Evolutionary conservation across 768 basidiomycete species (phyloP).

Genomic region (Sporobolomyces roseus): DNA sequence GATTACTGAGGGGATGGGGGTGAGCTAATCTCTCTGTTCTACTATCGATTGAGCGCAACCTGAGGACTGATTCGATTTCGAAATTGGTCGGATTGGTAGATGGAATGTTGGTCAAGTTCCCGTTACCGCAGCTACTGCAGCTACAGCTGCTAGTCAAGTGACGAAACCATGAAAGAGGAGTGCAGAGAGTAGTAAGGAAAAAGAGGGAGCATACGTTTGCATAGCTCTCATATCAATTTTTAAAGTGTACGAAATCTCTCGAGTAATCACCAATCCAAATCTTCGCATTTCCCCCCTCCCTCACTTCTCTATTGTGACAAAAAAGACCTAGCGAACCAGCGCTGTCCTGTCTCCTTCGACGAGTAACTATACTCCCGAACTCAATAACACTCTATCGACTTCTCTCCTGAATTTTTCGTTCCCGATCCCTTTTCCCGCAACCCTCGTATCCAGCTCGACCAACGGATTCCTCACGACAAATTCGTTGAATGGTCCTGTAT

Average conservation of each 20-base stretch:
- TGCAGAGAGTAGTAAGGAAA: no score
- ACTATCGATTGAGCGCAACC: neutral
- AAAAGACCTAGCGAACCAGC: neutral
- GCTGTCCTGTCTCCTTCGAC: no score
- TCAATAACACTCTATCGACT: slow-evolving; percentile 55
- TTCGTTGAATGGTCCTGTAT: slow-evolving; percentile 88
- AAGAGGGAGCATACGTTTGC: no score
- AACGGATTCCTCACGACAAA: slow-evolving; percentile 91
- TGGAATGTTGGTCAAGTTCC: slow-evolving; percentile 35
- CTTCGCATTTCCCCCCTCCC: no score
- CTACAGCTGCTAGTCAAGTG: neutral
- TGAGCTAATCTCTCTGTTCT: slow-evolving; percentile 7
- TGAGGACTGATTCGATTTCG: neutral
- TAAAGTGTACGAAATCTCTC: no score
- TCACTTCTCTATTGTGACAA: no score
- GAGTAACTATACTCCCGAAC: neutral
- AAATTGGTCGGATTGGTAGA: no score
- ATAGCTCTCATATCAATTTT: no score
- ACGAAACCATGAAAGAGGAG: no score
- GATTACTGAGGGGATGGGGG: slow-evolving; percentile 36
- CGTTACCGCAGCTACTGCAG: neutral
- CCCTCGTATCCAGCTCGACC: slow-evolving; percentile 64
- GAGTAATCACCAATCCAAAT: no score
- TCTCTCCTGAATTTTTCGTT: slow-evolving; percentile 84
- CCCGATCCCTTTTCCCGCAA: slow-evolving; percentile 74